Percentiles rank a stretch among this genome's conserved stretches.
Evolutionary conservation across 148 eudicot genomes (phyloP).

Genomic region (Rhododendron ferrugineum): DNA sequence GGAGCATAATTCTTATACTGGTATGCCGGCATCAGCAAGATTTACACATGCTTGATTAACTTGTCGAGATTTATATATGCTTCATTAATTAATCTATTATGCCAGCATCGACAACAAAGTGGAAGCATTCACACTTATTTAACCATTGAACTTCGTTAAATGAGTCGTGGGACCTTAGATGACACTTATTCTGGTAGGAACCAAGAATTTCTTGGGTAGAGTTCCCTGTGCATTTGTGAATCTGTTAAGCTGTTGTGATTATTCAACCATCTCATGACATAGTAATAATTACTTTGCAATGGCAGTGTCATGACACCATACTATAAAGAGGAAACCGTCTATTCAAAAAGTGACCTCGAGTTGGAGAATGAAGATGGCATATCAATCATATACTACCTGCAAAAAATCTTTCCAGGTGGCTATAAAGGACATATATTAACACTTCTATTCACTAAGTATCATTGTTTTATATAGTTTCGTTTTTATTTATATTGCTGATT

Average conservation of each 20-base stretch:
- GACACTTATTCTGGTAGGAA: background rate
- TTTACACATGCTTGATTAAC: background rate
- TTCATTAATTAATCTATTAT: background rate
- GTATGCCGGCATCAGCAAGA: background rate
- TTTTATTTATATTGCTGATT: background rate
- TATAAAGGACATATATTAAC: background rate
- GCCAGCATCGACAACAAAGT: background rate
- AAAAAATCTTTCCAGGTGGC: slow-evolving; percentile 39
- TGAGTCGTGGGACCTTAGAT: background rate
- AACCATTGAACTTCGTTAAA: background rate
- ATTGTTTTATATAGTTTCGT: background rate
- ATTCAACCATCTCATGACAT: slow-evolving; percentile 6
- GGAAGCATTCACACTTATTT: background rate
- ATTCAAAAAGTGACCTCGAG: slow-evolving; percentile 35
- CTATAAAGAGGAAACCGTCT: slow-evolving; percentile 37
- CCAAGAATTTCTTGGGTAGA: background rate
- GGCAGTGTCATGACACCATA: slow-evolving; percentile 43
- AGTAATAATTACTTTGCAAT: slow-evolving; percentile 10
- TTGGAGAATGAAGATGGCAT: slow-evolving; percentile 47
- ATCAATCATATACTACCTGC: slow-evolving; percentile 33
- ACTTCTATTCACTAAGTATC: background rate
- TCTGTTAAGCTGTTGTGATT: background rate
- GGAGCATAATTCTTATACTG: background rate
- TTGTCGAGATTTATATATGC: background rate
- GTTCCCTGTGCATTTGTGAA: background rate